Conservation (phyloP, 495 filamentous ascomycete genomes). For the Penicillium goetzii region DNA sequence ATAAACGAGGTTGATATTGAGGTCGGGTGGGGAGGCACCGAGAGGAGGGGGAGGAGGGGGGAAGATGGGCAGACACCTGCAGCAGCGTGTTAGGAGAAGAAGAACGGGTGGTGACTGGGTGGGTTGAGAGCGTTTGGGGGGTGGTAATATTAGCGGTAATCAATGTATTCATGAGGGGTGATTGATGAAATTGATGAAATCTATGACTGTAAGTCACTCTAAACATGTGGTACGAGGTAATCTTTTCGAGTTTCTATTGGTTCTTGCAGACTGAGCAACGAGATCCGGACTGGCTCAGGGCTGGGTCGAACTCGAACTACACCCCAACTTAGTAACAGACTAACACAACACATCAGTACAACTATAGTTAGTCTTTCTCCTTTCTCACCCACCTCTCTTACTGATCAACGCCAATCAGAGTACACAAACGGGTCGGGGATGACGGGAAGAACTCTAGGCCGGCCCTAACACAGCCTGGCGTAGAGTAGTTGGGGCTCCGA, state of each 20-base stretch:
- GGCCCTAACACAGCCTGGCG: constrained; percentile 2
- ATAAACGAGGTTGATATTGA: not conserved
- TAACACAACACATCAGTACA: not conserved
- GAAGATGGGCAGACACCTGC: not conserved
- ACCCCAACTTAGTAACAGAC: not conserved
- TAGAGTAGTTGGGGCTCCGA: not conserved
- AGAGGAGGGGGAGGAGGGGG: not conserved
- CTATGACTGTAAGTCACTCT: not conserved
- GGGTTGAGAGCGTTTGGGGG: too few relatives aligned
- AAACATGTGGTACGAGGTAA: not conserved
- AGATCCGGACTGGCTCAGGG: too few relatives aligned
- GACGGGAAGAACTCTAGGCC: constrained; percentile 2
- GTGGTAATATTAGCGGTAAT: not conserved
- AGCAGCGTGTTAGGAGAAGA: not conserved
- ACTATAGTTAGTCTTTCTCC: not conserved
- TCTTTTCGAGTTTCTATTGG: not conserved
- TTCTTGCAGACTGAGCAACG: not conserved
- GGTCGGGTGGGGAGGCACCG: not conserved
- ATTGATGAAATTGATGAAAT: not conserved
- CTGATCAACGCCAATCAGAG: not conserved
- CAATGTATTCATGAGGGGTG: not conserved
- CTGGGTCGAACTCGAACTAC: too few relatives aligned
- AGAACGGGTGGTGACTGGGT: not conserved
- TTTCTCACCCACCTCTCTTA: not conserved
- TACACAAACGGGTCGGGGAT: not conserved